phyloP scores from a whole-genome alignment of 2,329 filamentous ascomycete genomes.

The Aspergillus costaricaensis region DNA sequence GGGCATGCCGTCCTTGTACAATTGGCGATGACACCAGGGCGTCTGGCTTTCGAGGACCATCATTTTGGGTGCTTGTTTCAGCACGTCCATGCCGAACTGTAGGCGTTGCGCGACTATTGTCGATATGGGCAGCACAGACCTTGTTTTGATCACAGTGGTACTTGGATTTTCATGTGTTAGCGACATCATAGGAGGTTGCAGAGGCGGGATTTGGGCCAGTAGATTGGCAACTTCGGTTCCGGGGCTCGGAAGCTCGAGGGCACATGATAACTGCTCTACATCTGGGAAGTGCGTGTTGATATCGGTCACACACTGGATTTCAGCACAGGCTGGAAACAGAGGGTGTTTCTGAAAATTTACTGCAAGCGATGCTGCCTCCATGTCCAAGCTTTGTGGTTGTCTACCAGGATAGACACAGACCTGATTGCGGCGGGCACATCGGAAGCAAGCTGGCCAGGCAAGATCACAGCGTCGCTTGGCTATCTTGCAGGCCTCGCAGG shows the following conservation, averaged over 20 bases:
- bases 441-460: slow-evolving; percentile 53
- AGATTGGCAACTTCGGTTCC: not conserved
- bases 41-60: slow-evolving; percentile 55
- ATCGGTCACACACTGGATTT: not conserved
- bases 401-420: slow-evolving; percentile 50
- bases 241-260: not conserved
- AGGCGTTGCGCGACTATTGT: slow-evolving; percentile 28
- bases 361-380: slow-evolving; percentile 3
- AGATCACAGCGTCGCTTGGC: slow-evolving; percentile 61
- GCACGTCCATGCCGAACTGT: slow-evolving; percentile 47
- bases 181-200: not conserved
- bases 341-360: not conserved
- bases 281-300: no score
- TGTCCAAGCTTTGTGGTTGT: slow-evolving; percentile 15
- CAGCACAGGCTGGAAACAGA: not conserved
- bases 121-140: slow-evolving; percentile 16
- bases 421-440: slow-evolving; percentile 54
- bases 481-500: slow-evolving; percentile 59
- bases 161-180: not conserved
- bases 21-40: slow-evolving; percentile 56
- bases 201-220: not conserved
- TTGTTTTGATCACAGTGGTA: slow-evolving; percentile 3
- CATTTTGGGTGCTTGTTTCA: slow-evolving; percentile 44
- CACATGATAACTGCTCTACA: not conserved
- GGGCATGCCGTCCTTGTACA: slow-evolving; percentile 57